These are phyloP conservation scores for Diutina neorugosa DNA, from an alignment of 1,139 yeast genomes.

Conservation along the genomic window DNA sequence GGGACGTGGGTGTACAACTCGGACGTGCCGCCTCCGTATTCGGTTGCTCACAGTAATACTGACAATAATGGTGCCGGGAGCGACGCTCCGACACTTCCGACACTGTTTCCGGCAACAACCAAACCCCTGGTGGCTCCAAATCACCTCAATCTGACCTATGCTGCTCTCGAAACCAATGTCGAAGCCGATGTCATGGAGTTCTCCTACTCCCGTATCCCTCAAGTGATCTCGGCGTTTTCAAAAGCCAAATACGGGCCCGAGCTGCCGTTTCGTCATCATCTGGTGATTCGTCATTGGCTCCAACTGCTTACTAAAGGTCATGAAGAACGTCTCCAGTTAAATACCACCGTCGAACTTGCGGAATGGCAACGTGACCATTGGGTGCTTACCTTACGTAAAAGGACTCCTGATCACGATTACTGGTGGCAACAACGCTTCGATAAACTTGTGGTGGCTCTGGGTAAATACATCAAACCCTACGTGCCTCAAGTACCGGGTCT, in stretches of 20 bases:
- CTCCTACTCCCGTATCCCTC: not conserved
- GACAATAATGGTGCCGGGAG: not conserved
- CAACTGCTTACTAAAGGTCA: not conserved
- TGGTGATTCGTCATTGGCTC: not conserved
- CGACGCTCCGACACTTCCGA: not conserved
- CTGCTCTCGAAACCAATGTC: not conserved
- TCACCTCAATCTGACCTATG: not conserved
- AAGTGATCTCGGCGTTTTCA: not conserved
- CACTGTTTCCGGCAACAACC: not conserved
- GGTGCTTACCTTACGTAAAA: not conserved
- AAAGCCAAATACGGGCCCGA: not conserved
- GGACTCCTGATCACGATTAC: not conserved
- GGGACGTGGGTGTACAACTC: slow-evolving; percentile 1
- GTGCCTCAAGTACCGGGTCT: not conserved
- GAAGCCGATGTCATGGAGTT: not conserved
- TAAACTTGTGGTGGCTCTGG: slow-evolving; percentile 1
- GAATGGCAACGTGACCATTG: not conserved
- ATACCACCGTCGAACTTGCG: not conserved
- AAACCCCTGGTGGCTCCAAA: not conserved
- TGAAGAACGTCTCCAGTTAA: not conserved
- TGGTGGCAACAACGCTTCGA: not conserved
- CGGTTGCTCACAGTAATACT: too few relatives aligned
- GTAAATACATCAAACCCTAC: not conserved
- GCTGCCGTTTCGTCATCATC: not conserved
- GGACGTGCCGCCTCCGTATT: not conserved